Base-by-base conservation (phyloP, 306 rosid species). In the Trifolium fragiferum region DNA sequence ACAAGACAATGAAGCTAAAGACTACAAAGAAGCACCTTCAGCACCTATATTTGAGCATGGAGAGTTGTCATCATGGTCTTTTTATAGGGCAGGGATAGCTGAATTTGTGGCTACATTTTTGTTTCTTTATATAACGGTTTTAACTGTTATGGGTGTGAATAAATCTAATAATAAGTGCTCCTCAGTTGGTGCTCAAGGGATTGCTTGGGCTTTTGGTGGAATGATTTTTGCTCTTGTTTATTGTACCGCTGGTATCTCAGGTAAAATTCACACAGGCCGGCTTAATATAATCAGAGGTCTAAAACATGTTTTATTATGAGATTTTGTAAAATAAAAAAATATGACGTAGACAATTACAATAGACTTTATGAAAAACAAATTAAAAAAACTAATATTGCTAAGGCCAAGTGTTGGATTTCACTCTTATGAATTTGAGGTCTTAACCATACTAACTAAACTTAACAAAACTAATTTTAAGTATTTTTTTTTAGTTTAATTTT, bases 201-300 rank as follows among this genome's bases (percentile, higher is more conserved):
- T 86, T 8, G 89, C 89, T 60, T 86, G 89, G 89, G 83, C 89
- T 3, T 80, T 86, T 62, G 89, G 87, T 51, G 89, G 89, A 10
- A 86, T 80, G 87, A 86, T 86, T 43, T 86, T 86, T 61, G 89
- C 80, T 70, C 89, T 82, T 47, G 89, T 86, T 16, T 83, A 83
- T 61, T 77, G 82, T 70, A 85, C 89, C 38, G 89, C 89, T 51
- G 85, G 84, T 2, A 85, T 85, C 61, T 85, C 86, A 73, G 86
- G 89, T 85, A 76, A 80, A 14, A 53, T 59, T 47, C 8, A 47
- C 18, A 2, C 2, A 38, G 10, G 6, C 9, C 25, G 25, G 25
- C 25, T 2, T 2, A 23, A 23, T 2, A 23, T 23, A 23, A 23
- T 23, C 2, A 23, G 25, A 23, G 25, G 25, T 23, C 25, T 23